Evolutionary conservation across 768 basidiomycete species (phyloP).

Genomic region (Pholiota molesta): DNA sequence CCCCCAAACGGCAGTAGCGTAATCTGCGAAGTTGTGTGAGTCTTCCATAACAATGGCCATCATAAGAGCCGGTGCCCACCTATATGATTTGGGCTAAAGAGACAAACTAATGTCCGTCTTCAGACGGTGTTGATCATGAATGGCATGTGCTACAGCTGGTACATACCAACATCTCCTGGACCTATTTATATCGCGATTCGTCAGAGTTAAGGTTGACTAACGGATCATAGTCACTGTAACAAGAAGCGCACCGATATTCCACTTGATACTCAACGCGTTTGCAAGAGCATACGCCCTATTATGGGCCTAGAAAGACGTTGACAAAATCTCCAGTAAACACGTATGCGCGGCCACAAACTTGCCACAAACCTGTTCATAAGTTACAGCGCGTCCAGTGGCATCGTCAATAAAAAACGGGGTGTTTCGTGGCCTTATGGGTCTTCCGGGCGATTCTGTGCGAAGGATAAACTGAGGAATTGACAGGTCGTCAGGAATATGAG

Average conservation of each 20-base stretch:
- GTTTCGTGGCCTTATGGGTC: slow-evolving; percentile 47
- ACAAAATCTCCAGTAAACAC: background rate
- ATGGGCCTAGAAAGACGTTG: slow-evolving; percentile 26
- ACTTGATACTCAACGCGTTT: slow-evolving; percentile 52
- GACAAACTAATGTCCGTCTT: slow-evolving; percentile 44
- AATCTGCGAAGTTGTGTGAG: slow-evolving; percentile 40
- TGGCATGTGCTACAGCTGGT: background rate
- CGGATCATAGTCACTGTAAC: slow-evolving; percentile 5
- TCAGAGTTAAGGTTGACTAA: slow-evolving; percentile 1
- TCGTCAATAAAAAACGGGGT: slow-evolving; percentile 66
- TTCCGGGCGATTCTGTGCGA: slow-evolving; percentile 38
- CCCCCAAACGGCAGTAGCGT: slow-evolving; percentile 60
- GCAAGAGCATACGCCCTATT: slow-evolving; percentile 53
- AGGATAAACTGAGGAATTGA: slow-evolving; percentile 71
- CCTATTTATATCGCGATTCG: slow-evolving; percentile 31
- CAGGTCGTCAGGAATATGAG: slow-evolving; percentile 61
- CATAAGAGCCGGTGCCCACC: slow-evolving; percentile 38
- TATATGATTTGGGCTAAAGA: slow-evolving; percentile 67
- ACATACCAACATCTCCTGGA: slow-evolving; percentile 54
- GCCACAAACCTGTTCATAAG: slow-evolving; percentile 52
- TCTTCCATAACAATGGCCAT: background rate
- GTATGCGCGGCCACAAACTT: slow-evolving; percentile 39
- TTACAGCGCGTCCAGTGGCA: slow-evolving; percentile 44
- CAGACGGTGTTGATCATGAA: background rate
- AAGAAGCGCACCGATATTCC: slow-evolving; percentile 45